These are phyloP conservation scores for Apiospora sp. DNA, from an alignment of 2,329 filamentous ascomycete genomes.

Conservation along the genomic window DNA sequence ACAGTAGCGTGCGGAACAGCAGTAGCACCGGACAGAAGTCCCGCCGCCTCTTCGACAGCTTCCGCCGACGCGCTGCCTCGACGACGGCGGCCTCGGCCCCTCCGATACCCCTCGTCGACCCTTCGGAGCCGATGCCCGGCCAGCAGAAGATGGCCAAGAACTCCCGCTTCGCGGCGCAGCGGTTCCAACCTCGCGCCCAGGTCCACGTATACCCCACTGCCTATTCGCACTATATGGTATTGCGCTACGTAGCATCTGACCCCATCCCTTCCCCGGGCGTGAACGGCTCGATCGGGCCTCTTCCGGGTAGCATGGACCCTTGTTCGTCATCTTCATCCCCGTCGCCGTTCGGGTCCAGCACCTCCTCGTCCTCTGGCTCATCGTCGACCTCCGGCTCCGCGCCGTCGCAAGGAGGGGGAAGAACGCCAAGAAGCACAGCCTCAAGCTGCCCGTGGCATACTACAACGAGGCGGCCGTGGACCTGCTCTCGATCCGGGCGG, in stretches of 20 bases:
- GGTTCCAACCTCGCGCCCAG: constrained; percentile 26
- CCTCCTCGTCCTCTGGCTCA: constrained; percentile 33
- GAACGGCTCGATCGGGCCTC: not conserved
- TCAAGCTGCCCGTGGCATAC: constrained; percentile 47
- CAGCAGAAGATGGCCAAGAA: constrained; percentile 24
- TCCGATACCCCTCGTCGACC: constrained; percentile 19
- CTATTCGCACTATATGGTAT: constrained; percentile 42
- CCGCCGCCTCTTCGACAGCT: constrained; percentile 25
- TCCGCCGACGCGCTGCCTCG: constrained; percentile 19
- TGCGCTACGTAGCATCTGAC: constrained; percentile 33
- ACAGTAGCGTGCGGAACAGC: not conserved
- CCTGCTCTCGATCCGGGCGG: constrained; percentile 51
- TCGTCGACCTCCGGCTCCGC: constrained; percentile 24
- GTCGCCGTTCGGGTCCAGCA: not conserved
- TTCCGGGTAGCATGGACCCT: constrained; percentile 27
- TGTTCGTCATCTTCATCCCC: constrained; percentile 32
- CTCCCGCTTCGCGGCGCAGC: constrained; percentile 29
- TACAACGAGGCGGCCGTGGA: constrained; percentile 56
- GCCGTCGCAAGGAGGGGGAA: constrained; percentile 29
- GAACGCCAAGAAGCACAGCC: constrained; percentile 36
- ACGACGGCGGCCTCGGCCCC: not conserved
- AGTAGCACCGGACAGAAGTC: not conserved
- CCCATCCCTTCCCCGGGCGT: constrained; percentile 24
- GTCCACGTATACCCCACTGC: constrained; percentile 34
- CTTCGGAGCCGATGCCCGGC: constrained; percentile 18